These are phyloP conservation scores for Fonsecaea pedrosoi DNA, from an alignment of 2,329 filamentous ascomycete genomes.

Conservation along the genomic window DNA sequence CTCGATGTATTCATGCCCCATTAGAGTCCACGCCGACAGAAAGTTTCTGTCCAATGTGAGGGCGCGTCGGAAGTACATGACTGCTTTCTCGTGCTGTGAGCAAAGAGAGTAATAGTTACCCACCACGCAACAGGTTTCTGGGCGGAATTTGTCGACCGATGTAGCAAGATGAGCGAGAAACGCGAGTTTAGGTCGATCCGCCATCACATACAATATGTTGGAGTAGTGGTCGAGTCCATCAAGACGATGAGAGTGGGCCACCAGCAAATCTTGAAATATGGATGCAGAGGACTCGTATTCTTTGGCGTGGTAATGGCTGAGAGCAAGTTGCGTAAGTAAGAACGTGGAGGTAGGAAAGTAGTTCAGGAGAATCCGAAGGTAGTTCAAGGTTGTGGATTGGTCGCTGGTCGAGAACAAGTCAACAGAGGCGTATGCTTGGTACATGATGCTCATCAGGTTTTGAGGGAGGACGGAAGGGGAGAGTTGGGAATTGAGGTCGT, in stretches of 20 bases:
- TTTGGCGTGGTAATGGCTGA: constrained; percentile 90
- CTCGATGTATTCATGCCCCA: constrained; percentile 99
- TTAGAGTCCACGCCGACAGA: constrained; percentile 94
- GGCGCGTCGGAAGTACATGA: constrained; percentile 95
- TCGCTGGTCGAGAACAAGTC: constrained; percentile 83
- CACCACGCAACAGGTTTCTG: constrained; percentile 94
- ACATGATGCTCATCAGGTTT: constrained; percentile 92
- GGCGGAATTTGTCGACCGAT: constrained; percentile 91
- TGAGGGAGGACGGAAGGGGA: constrained; percentile 65
- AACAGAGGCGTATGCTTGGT: constrained; percentile 87
- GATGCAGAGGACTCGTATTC: constrained; percentile 69
- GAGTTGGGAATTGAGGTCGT: constrained; percentile 69
- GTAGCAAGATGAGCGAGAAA: constrained; percentile 92
- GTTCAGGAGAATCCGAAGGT: constrained; percentile 67
- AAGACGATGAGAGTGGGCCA: constrained; percentile 71
- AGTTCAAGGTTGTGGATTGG: constrained; percentile 31
- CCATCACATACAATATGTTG: constrained; percentile 95
- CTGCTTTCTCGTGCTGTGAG: constrained; percentile 95
- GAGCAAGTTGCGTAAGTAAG: constrained; percentile 84
- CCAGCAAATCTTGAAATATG: constrained; percentile 72
- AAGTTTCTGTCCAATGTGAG: constrained; percentile 88
- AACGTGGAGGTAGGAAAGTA: constrained; percentile 92
- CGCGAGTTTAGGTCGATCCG: constrained; percentile 83
- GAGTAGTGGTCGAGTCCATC: constrained; percentile 95
- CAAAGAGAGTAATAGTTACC: constrained; percentile 97